phyloP scores from a whole-genome alignment of 2,329 filamentous ascomycete genomes.

The Penicillium griseofulvum region DNA sequence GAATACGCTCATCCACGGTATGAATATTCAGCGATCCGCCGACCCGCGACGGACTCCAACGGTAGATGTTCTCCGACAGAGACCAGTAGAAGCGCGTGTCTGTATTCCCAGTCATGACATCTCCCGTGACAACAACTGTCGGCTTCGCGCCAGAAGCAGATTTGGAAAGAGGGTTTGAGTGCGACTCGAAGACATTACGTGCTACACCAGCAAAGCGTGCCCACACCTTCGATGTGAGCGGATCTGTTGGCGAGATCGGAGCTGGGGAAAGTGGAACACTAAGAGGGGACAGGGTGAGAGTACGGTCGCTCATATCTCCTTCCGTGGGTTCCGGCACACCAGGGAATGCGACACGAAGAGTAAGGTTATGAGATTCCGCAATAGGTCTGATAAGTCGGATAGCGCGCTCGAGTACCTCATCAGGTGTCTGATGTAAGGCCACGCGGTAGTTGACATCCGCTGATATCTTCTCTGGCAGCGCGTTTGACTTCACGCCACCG shows the following conservation, averaged over 20 bases:
- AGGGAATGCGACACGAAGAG: slow-evolving; percentile 47
- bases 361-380: slow-evolving; percentile 50
- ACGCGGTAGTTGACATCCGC: slow-evolving; percentile 58
- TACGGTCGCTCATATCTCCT: slow-evolving; percentile 21
- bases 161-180: slow-evolving; percentile 25
- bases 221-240: slow-evolving; percentile 32
- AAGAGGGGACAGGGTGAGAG: slow-evolving; percentile 32
- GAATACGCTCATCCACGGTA: slow-evolving; percentile 51
- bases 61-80: slow-evolving; percentile 53
- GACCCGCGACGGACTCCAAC: slow-evolving; percentile 50
- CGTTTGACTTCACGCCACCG: slow-evolving; percentile 59
- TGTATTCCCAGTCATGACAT: slow-evolving; percentile 55
- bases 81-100: slow-evolving; percentile 55
- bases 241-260: slow-evolving; percentile 35
- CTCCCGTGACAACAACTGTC: slow-evolving; percentile 43
- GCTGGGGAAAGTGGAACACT: slow-evolving; percentile 31
- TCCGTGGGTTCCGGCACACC: slow-evolving; percentile 14
- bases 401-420: slow-evolving; percentile 48
- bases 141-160: slow-evolving; percentile 13
- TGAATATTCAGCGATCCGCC: slow-evolving; percentile 48
- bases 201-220: slow-evolving; percentile 41
- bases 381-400: slow-evolving; percentile 48
- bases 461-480: slow-evolving; percentile 55
- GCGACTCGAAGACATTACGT: slow-evolving; percentile 41
- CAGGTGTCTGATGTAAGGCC: slow-evolving; percentile 53